A percentile compares a stretch with the other conserved stretches of the same genome.
Evolutionary conservation across 495 filamentous ascomycete species (phyloP).

Genomic region (Cenococcum geophilum): DNA sequence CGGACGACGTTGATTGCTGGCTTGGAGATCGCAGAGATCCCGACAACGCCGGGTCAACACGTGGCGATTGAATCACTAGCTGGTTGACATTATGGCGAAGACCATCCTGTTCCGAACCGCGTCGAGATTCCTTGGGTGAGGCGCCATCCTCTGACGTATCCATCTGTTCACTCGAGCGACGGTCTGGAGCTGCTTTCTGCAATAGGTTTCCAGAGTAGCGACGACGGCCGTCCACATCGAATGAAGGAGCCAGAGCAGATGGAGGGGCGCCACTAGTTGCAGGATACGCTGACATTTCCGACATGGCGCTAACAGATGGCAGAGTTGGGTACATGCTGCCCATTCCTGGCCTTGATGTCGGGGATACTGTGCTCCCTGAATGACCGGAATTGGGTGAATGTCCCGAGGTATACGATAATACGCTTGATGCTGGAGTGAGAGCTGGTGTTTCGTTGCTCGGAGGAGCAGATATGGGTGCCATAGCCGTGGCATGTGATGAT

Average conservation of each 20-base stretch:
- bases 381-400: conserved; percentile 73
- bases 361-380: conserved; percentile 53
- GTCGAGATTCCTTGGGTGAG: conserved; percentile 35
- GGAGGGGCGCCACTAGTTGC: conserved; percentile 62
- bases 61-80: conserved; percentile 29
- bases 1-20: conserved; percentile 25
- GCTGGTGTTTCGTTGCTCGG: conserved; percentile 62
- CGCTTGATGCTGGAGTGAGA: conserved; percentile 83
- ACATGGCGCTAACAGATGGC: conserved; percentile 60
- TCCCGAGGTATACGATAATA: conserved; percentile 67
- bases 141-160: conserved; percentile 52
- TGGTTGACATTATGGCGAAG: conserved; percentile 29
- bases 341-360: conserved; percentile 37
- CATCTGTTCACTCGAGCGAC: conserved; percentile 42
- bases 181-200: conserved; percentile 53
- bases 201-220: conserved; percentile 83
- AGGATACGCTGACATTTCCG: conserved; percentile 51
- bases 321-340: conserved; percentile 77
- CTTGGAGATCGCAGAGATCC: conserved; percentile 26
- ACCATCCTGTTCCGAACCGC: conserved; percentile 25
- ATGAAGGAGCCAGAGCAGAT: conserved; percentile 73
- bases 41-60: conserved; percentile 28
- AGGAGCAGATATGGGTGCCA: conserved; percentile 54
- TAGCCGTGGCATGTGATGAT: conserved; percentile 50
- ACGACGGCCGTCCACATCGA: conserved; percentile 73